Percentiles rank a stretch among this genome's conserved stretches.
These are phyloP conservation scores for Diversispora epigaea DNA, from an alignment of 192 early-diverging fungal species.

Conservation along the genomic window DNA sequence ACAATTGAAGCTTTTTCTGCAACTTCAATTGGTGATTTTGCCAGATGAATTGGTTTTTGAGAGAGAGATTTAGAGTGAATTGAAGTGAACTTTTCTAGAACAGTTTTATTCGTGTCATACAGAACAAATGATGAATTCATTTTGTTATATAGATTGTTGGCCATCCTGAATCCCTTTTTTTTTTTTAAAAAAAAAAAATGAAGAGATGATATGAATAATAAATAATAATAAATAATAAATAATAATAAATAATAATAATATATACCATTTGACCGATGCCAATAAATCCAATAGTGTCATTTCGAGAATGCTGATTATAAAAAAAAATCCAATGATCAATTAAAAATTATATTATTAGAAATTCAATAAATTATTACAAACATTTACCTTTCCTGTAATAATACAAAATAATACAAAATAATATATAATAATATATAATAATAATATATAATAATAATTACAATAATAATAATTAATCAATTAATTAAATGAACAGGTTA, in stretches of 20 bases:
- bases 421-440: no score
- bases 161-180: constrained; percentile 85
- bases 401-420: no score
- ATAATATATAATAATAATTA: no score
- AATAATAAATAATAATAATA: not conserved
- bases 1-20: constrained; percentile 71
- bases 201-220: not conserved
- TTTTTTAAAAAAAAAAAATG: not conserved
- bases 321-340: not conserved
- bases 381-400: no score
- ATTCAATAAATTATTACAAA: not conserved
- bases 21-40: constrained; percentile 66
- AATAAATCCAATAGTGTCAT: constrained; percentile 72
- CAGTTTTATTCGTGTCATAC: constrained; percentile 65
- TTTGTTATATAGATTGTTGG: constrained; percentile 72
- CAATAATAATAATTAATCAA: no score
- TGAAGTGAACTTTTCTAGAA: constrained; percentile 56
- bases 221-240: constrained; percentile 29
- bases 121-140: constrained; percentile 61
- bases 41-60: constrained; percentile 50
- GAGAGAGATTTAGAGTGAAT: constrained; percentile 39
- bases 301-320: not conserved
- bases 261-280: constrained; percentile 86
- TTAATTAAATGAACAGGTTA: no score
- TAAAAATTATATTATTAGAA: not conserved